Percentiles rank a stretch among this genome's conserved stretches.
These are phyloP conservation scores for Mariannaea sp. DNA, from an alignment of 2,329 filamentous ascomycete genomes.

Conservation along the genomic window DNA sequence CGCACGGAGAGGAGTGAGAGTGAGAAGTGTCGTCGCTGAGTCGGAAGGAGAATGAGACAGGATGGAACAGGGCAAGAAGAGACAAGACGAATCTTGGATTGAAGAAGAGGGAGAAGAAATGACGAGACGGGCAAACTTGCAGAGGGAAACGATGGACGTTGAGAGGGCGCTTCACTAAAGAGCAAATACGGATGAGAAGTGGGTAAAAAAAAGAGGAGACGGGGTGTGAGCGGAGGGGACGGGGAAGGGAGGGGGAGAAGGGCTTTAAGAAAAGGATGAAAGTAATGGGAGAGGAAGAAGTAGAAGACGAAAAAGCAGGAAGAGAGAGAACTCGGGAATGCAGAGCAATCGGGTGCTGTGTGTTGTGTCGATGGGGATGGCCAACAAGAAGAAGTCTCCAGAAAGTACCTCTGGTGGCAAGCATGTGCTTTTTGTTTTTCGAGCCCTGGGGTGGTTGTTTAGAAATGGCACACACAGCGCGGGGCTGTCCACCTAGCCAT, in stretches of 20 bases:
- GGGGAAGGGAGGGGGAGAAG: not conserved
- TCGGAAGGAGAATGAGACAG: not conserved
- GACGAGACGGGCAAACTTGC: not conserved
- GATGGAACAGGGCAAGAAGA: not conserved
- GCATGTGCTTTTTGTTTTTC: no score
- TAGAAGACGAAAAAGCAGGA: no score
- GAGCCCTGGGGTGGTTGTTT: no score
- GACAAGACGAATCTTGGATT: not conserved
- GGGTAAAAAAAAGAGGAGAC: not conserved
- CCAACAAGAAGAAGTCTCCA: no score
- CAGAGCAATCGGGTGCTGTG: no score
- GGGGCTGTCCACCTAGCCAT: no score
- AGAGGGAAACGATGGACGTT: not conserved
- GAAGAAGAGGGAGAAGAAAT: not conserved
- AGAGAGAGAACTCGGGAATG: no score
- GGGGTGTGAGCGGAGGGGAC: no score
- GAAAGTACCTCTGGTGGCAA: no score
- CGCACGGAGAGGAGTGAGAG: not conserved
- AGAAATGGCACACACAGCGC: no score
- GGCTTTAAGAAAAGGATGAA: not conserved
- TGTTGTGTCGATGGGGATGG: no score
- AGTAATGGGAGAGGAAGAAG: no score
- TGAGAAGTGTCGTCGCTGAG: not conserved
- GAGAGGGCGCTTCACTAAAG: not conserved
- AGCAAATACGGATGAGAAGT: not conserved